These are phyloP conservation scores for Alternaria sp. DNA, from an alignment of 2,329 filamentous ascomycete species.

Conservation along the genomic window DNA sequence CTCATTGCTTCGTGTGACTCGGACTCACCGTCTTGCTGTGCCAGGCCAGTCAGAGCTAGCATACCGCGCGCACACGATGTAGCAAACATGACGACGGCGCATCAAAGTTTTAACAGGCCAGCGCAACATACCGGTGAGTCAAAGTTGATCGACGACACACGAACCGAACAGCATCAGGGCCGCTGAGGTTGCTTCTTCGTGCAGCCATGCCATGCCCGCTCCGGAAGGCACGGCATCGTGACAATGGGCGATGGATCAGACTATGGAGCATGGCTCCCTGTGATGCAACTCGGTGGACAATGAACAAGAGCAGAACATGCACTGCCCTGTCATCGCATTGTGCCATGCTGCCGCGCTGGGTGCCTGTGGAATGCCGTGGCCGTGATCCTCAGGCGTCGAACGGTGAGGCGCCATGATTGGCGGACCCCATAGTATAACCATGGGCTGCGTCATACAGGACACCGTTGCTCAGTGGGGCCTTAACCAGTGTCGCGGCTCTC, in stretches of 20 bases:
- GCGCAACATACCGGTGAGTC: conserved; percentile 9
- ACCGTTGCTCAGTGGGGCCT: conserved; percentile 13
- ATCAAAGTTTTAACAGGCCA: conserved; percentile 25
- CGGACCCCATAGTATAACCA: not conserved
- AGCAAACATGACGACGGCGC: conserved; percentile 6
- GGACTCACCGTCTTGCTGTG: conserved; percentile 14
- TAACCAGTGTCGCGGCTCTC: conserved; percentile 13
- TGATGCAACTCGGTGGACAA: not conserved
- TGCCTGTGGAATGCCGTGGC: not conserved
- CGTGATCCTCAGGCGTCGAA: not conserved
- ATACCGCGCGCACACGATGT: not conserved
- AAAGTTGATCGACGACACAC: not conserved
- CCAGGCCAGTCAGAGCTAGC: conserved; percentile 5
- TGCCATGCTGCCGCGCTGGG: not conserved
- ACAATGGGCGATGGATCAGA: not conserved
- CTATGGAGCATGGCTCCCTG: not conserved
- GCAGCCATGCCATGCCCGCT: conserved; percentile 4
- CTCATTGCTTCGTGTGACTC: conserved; percentile 9
- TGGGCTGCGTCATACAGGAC: conserved; percentile 14
- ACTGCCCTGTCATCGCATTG: not conserved
- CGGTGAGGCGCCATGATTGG: conserved; percentile 3
- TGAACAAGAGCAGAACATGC: not conserved
- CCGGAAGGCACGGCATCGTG: conserved; percentile 23
- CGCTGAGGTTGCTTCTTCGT: not conserved
- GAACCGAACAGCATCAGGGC: conserved; percentile 10